Percentiles rank a stretch among this genome's conserved stretches.
phyloP scores from a whole-genome alignment of 1,284 basidiomycete species.

The Apiotrichum brassicae region DNA sequence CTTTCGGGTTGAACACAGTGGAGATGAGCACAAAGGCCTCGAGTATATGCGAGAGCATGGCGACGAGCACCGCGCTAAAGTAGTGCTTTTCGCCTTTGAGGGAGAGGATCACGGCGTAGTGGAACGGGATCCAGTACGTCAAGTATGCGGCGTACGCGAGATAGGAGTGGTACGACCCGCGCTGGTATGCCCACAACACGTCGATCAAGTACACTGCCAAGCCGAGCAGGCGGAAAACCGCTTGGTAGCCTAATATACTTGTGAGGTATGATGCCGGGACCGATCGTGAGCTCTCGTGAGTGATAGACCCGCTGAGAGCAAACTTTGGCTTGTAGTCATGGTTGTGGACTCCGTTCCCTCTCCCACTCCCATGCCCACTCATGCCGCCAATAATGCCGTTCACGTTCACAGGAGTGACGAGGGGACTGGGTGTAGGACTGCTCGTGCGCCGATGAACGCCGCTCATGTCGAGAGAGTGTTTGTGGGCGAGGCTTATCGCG shows the following conservation, averaged over 20 bases:
- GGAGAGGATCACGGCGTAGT: background rate
- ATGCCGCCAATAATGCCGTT: no score
- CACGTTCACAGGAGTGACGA: no score
- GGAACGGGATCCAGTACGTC: background rate
- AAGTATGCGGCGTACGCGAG: background rate
- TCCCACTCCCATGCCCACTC: no score
- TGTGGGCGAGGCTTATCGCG: no score
- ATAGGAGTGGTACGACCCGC: background rate
- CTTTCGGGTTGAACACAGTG: background rate
- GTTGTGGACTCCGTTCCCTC: no score
- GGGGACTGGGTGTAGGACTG: no score
- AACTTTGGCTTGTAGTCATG: no score
- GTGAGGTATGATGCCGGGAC: background rate
- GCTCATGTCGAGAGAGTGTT: no score
- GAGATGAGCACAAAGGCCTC: background rate
- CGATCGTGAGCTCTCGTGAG: no score
- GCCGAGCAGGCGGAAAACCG: background rate
- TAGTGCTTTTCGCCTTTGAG: background rate
- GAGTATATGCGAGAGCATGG: background rate
- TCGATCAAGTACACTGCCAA: background rate
- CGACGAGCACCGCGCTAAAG: background rate
- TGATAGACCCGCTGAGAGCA: no score
- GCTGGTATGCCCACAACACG: background rate
- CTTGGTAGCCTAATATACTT: background rate
- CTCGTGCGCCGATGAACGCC: no score